A percentile compares a stretch with the other conserved stretches of the same genome.
Conservation (phyloP, 2,329 filamentous ascomycete species). For the Colletotrichum sp. region DNA sequence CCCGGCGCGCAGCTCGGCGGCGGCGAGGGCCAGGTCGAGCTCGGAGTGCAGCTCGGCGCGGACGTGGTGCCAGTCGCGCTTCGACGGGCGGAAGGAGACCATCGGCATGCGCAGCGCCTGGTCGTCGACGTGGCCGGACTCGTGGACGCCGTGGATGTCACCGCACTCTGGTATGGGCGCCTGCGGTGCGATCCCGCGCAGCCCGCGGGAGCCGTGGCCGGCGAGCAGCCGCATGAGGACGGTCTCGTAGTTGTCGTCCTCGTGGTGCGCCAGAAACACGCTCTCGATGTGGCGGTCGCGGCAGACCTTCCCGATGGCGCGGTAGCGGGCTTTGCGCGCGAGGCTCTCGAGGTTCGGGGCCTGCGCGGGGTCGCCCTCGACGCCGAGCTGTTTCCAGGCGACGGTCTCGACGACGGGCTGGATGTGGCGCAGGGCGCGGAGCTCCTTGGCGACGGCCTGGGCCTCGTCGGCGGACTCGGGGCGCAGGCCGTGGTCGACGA, state of each 20-base stretch:
- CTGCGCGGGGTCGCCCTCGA: slow-evolving; percentile 31
- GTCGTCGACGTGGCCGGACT: slow-evolving; percentile 64
- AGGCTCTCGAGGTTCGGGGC: slow-evolving; percentile 76
- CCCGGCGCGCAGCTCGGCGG: slow-evolving; percentile 15
- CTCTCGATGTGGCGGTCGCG: slow-evolving; percentile 53
- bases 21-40: slow-evolving; percentile 32
- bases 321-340: slow-evolving; percentile 78
- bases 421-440: slow-evolving; percentile 41
- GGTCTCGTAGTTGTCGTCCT: slow-evolving; percentile 91
- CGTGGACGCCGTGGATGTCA: slow-evolving; percentile 73
- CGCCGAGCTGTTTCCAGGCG: slow-evolving; percentile 52
- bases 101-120: slow-evolving; percentile 39
- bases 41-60: slow-evolving; percentile 22
- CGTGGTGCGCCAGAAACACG: slow-evolving; percentile 84
- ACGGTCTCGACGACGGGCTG: slow-evolving; percentile 34
- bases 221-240: slow-evolving; percentile 77
- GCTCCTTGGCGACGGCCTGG: slow-evolving; percentile 42
- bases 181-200: slow-evolving; percentile 71
- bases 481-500: slow-evolving; percentile 65
- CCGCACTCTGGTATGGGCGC: slow-evolving; percentile 84
- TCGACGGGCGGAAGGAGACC: slow-evolving; percentile 40
- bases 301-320: slow-evolving; percentile 69
- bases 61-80: slow-evolving; percentile 26
- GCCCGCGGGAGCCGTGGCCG: slow-evolving; percentile 71
- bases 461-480: slow-evolving; percentile 59